Evolutionary conservation across 2,329 filamentous ascomycete species (phyloP), one percentile per base, ranked within the genome.

Genomic region (Bipolaris bicolor): DNA sequence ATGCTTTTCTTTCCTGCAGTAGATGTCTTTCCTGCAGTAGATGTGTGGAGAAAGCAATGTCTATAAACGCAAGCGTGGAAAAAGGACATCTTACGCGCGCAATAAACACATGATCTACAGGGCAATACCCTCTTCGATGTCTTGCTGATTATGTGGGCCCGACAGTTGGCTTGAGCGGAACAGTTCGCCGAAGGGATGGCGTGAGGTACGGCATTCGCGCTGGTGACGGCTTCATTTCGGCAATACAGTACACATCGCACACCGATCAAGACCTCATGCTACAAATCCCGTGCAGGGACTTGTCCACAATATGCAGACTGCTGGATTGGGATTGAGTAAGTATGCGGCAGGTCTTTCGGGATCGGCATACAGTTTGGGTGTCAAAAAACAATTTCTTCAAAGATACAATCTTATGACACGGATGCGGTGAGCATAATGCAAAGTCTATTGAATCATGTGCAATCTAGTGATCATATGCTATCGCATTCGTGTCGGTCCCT

Each of bases 151-250:
- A 16, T 26, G 22, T 34, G 16, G 46, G 20, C 46, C 20, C 20
- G 29, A 16, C 20, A 37, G 13, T 7, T 26, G 2, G 33, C 15
- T 18, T 6, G 37, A 11, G 7, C 4, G 34, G 33, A 18, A 13
- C 37, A 18, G 46, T 10, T 24, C 9, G 24, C 33, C 20, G 18
- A 39, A 15, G 3, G 34, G 33, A 26, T 15, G 2, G 13, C 31
- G 13, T 33, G 33, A 48, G 13, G 13, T 24, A 10, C 13, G n/a
- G 20, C 20, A n/a, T 15, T 16, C 20, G 20, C 13, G 18, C 9
- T 34, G 7, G 13, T 24, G 29, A 10, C 45, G 45, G 45, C 45
- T 36, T 48, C 20, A 48, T 36, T 48, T 48, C 45, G 45, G 45
- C 22, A 2, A 15, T 10, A 26, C 34, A 9, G 13, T 49, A 34